Evolutionary conservation across 352 stramenopile genomes (phyloP).

Genomic region (Globisporangium viniferum): DNA sequence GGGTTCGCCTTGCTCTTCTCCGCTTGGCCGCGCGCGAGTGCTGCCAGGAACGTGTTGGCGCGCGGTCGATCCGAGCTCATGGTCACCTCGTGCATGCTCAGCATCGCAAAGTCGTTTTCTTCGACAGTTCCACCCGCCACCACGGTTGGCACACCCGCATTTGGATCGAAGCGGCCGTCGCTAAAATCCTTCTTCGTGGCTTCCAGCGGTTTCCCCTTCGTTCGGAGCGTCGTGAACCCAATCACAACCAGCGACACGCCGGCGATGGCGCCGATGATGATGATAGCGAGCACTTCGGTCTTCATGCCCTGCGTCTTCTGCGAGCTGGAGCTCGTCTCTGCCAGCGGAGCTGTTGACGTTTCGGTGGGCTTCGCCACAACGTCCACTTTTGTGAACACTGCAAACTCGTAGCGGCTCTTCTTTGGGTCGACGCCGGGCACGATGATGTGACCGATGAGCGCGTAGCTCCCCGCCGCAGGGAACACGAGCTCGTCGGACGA

Average conservation of each 20-base stretch:
- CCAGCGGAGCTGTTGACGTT: slow-evolving; percentile 26
- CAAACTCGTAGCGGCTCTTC: slow-evolving; percentile 63
- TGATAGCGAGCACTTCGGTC: slow-evolving; percentile 55
- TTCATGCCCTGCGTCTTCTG: slow-evolving; percentile 37
- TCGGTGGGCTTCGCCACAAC: slow-evolving; percentile 25
- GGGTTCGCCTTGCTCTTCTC: slow-evolving; percentile 35
- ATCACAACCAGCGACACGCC: slow-evolving; percentile 58
- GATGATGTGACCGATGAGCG: slow-evolving; percentile 59
- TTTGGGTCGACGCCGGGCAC: slow-evolving; percentile 41
- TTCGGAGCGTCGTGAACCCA: slow-evolving; percentile 57
- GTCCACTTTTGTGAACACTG: slow-evolving; percentile 47
- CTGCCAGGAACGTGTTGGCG: slow-evolving; percentile 52
- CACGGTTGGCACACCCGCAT: slow-evolving; percentile 21
- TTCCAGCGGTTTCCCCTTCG: slow-evolving; percentile 26
- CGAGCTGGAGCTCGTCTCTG: slow-evolving; percentile 3
- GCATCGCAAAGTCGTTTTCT: slow-evolving; percentile 78
- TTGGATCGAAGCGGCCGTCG: slow-evolving; percentile 10
- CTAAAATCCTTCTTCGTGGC: slow-evolving; percentile 17
- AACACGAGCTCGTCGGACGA: slow-evolving; percentile 59
- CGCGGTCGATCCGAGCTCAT: slow-evolving; percentile 37
- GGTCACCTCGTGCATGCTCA: slow-evolving; percentile 64
- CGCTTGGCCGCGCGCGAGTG: slow-evolving; percentile 20
- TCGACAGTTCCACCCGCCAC: slow-evolving; percentile 29
- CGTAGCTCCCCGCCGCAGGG: slow-evolving; percentile 39
- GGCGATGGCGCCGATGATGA: slow-evolving; percentile 73